Percentiles rank a stretch among this genome's conserved stretches.
phyloP scores from a whole-genome alignment of 1,139 yeast species.

The Magnusiomyces suaveolens region DNA sequence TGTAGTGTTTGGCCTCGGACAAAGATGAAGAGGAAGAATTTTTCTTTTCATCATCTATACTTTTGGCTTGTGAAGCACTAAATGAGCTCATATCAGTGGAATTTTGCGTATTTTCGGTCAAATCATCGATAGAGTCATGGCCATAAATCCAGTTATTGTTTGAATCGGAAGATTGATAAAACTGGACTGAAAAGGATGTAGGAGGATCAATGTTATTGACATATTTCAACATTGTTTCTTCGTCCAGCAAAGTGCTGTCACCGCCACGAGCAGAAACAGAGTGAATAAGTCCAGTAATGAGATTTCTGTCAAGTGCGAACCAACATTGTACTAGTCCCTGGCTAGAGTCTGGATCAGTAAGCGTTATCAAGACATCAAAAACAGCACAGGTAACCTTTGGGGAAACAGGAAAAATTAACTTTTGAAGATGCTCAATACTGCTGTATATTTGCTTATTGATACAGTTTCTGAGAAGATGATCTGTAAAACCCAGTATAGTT shows the following conservation, averaged over 20 bases:
- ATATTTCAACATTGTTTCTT: conserved; percentile 17
- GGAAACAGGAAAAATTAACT: conserved; percentile 51
- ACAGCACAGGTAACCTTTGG: conserved; percentile 53
- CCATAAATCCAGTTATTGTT: no score
- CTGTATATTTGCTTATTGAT: conserved; percentile 58
- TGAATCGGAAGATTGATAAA: conserved; percentile 17
- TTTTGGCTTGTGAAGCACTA: no score
- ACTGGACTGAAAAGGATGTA: conserved; percentile 24
- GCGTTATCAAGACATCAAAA: conserved; percentile 48
- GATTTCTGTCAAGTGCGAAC: conserved; percentile 17
- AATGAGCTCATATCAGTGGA: no score
- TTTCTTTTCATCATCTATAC: no score
- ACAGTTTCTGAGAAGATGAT: conserved; percentile 58
- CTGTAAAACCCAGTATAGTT: conserved; percentile 52
- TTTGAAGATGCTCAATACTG: conserved; percentile 53
- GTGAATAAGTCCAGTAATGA: conserved; percentile 26
- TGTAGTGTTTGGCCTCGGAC: neutral
- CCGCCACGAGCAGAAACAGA: conserved; percentile 5
- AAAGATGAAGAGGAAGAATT: conserved; percentile 4
- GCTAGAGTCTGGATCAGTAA: conserved; percentile 49
- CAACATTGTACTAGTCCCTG: conserved; percentile 37
- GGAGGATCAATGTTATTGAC: conserved; percentile 20
- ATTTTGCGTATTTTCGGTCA: no score
- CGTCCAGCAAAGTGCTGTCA: neutral
- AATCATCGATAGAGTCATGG: no score